phyloP scores from a whole-genome alignment of 306 rosid species.

The Hippophae gyantsensis region DNA sequence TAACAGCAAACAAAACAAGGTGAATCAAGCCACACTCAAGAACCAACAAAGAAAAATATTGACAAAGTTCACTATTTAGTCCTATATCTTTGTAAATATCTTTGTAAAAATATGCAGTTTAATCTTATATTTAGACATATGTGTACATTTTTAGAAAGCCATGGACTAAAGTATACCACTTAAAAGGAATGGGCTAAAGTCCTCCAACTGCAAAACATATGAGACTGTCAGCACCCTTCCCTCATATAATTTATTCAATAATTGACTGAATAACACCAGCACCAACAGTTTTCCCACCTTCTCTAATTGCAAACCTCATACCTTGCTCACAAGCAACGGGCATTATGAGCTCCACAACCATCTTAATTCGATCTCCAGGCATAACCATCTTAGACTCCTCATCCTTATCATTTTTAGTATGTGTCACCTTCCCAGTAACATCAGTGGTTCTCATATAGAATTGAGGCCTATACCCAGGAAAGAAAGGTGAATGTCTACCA shows the following conservation, averaged over 20 bases:
- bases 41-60: too few species aligned
- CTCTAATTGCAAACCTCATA: constrained; percentile 33
- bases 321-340: constrained; percentile 27
- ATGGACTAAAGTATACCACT: too few species aligned
- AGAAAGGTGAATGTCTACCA: constrained; percentile 28
- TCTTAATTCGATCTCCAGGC: constrained; percentile 27
- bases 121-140: too few species aligned
- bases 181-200: too few species aligned
- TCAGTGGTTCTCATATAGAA: constrained; percentile 32
- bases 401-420: constrained; percentile 20
- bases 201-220: too few species aligned
- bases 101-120: too few species aligned
- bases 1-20: neutral
- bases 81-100: too few species aligned
- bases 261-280: constrained; percentile 30
- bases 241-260: constrained; percentile 8
- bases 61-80: too few species aligned
- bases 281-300: constrained; percentile 30
- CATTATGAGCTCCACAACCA: constrained; percentile 26
- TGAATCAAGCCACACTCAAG: neutral
- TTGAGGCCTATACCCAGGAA: constrained; percentile 26
- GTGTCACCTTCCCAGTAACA: constrained; percentile 23
- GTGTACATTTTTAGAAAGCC: too few species aligned
- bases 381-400: constrained; percentile 33
- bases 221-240: neutral